phyloP scores from a whole-genome alignment of 495 filamentous ascomycete species.

The Hypomontagnella monticulosa region DNA sequence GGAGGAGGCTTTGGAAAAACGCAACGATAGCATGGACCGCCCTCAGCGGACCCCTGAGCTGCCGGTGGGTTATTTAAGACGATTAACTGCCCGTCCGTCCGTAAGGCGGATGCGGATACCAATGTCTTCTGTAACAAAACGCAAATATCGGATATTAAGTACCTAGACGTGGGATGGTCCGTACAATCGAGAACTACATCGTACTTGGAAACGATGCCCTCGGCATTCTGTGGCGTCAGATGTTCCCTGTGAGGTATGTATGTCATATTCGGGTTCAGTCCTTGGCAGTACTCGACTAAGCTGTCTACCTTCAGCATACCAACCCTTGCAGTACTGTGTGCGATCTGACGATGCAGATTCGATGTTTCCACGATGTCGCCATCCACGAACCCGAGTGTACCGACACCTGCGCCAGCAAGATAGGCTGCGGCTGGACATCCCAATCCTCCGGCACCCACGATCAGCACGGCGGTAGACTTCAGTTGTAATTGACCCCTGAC shows the following conservation, averaged over 20 bases:
- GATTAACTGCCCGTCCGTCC: slow-evolving; percentile 89
- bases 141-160: slow-evolving; percentile 90
- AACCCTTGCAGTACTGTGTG: slow-evolving; percentile 74
- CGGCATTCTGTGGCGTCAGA: slow-evolving; percentile 71
- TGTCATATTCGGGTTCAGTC: slow-evolving; percentile 72
- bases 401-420: slow-evolving; percentile 86
- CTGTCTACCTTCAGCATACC: slow-evolving; percentile 86
- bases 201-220: slow-evolving; percentile 70
- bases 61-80: slow-evolving; percentile 75
- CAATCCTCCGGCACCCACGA: slow-evolving; percentile 92
- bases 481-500: slow-evolving; percentile 83
- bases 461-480: slow-evolving; percentile 73
- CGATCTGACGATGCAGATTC: slow-evolving; percentile 92
- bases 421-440: slow-evolving; percentile 93
- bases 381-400: slow-evolving; percentile 84
- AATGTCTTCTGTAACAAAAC: slow-evolving; percentile 81
- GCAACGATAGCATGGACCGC: slow-evolving; percentile 90
- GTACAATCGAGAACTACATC: slow-evolving; percentile 94
- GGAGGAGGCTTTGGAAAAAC: slow-evolving; percentile 90
- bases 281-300: slow-evolving; percentile 70
- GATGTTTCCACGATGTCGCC: slow-evolving; percentile 87
- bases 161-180: slow-evolving; percentile 89
- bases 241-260: slow-evolving; percentile 69
- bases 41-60: slow-evolving; percentile 49
- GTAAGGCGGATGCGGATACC: slow-evolving; percentile 86